phyloP scores from a whole-genome alignment of 768 basidiomycete species.

The Termitomyces sp. region DNA sequence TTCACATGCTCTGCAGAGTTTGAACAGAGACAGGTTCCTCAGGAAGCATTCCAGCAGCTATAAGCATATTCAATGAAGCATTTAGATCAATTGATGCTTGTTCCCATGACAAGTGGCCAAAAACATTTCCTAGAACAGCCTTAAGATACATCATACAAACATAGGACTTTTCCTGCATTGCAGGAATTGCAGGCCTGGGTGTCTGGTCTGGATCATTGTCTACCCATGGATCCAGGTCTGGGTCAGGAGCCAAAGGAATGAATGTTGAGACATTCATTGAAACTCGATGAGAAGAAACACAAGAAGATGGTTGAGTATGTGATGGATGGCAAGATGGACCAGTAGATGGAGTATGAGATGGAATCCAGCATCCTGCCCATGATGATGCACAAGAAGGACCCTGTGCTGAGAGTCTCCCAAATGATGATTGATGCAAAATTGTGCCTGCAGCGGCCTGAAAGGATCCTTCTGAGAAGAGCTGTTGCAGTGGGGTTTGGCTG shows the following conservation, averaged over 20 bases:
- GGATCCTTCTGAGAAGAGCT: background rate
- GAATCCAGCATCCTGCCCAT: background rate
- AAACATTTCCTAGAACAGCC: background rate
- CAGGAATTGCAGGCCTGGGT: background rate
- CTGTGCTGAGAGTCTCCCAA: too few relatives aligned
- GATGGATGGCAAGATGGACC: too few relatives aligned
- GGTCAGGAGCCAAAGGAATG: background rate
- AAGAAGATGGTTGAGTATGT: background rate
- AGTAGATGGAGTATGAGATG: too few relatives aligned
- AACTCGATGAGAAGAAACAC: conserved; percentile 48
- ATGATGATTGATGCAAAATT: background rate
- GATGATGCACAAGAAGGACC: background rate
- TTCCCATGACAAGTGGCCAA: background rate
- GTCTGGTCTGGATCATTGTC: background rate
- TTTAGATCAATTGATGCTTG: background rate
- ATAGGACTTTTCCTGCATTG: background rate
- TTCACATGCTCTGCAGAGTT: background rate
- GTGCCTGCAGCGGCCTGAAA: background rate
- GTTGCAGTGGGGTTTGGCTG: background rate
- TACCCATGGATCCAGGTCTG: background rate
- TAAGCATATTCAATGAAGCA: background rate
- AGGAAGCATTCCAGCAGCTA: background rate
- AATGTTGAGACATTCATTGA: conserved; percentile 25
- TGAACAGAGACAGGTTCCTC: background rate
- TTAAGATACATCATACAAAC: background rate